Conservation (phyloP, 805 yeast genomes). For the Sugiyamaella marilandica region DNA sequence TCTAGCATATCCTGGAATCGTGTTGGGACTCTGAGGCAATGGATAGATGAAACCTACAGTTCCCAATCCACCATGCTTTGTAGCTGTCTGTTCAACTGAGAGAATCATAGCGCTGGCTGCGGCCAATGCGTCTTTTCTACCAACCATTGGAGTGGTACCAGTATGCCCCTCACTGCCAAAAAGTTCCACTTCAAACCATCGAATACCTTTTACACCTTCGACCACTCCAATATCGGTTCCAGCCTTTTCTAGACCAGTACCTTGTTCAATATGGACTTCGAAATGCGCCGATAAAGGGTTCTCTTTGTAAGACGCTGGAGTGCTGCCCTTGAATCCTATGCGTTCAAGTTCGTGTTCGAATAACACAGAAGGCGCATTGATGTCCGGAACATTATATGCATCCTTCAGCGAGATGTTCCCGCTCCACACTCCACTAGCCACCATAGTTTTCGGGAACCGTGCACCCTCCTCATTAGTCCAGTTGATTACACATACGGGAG, state of each 20-base stretch:
- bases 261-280: conserved; percentile 74
- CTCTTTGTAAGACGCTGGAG: conserved; percentile 43
- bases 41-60: conserved; percentile 56
- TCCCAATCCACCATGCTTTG: conserved; percentile 47
- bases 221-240: conserved; percentile 60
- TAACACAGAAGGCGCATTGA: conserved; percentile 45
- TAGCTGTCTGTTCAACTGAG: conserved; percentile 52
- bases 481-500: conserved; percentile 58
- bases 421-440: conserved; percentile 67
- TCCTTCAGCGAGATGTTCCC: conserved; percentile 44
- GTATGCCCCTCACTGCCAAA: conserved; percentile 66
- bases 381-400: conserved; percentile 48
- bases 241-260: conserved; percentile 60
- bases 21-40: conserved; percentile 60
- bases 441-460: conserved; percentile 62
- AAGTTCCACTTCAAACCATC: conserved; percentile 56
- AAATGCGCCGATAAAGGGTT: conserved; percentile 65
- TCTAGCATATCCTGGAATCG: conserved; percentile 56
- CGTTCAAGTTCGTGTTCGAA: conserved; percentile 52
- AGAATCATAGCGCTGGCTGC: conserved; percentile 55
- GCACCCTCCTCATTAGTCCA: conserved; percentile 85
- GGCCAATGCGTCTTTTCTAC: conserved; percentile 57
- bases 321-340: conserved; percentile 58
- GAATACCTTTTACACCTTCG: conserved; percentile 59
- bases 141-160: conserved; percentile 64